A percentile compares a stretch with the other conserved stretches of the same genome.
phyloP scores from a whole-genome alignment of 148 eudicot genomes.

The Amaranthus hypochondriacus region DNA sequence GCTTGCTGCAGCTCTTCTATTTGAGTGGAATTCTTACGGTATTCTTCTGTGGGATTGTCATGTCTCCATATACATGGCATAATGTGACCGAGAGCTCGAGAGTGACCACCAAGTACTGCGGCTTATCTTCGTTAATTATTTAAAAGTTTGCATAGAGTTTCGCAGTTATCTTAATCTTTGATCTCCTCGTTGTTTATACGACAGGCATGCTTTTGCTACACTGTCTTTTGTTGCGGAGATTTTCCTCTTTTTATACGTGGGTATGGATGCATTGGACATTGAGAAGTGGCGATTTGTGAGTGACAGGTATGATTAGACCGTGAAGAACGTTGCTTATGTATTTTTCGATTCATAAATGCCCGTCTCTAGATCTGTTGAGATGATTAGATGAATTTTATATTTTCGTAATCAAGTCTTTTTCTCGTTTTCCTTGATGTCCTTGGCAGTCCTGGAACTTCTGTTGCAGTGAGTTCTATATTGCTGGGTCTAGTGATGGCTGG shows the following conservation, averaged over 20 bases:
- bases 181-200: not conserved
- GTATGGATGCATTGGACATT: conserved; percentile 92
- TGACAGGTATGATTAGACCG: conserved; percentile 41
- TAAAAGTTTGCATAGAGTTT: not conserved
- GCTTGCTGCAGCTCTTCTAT: conserved; percentile 56
- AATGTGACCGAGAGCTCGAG: conserved; percentile 80
- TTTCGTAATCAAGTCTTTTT: not conserved
- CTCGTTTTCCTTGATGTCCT: conserved; percentile 10
- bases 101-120: conserved; percentile 69
- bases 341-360: not conserved
- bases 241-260: conserved; percentile 76
- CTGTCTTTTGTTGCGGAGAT: conserved; percentile 76
- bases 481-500: conserved; percentile 72
- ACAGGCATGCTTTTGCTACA: conserved; percentile 89
- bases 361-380: conserved; percentile 5
- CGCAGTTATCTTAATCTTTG: conserved; percentile 1
- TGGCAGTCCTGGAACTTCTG: conserved; percentile 72
- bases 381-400: not conserved
- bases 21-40: conserved; percentile 86
- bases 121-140: conserved; percentile 7
- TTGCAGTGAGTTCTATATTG: conserved; percentile 64
- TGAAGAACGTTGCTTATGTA: not conserved
- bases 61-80: conserved; percentile 94
- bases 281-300: conserved; percentile 78
- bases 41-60: conserved; percentile 89